Evolutionary conservation across 306 rosid species (phyloP).

Genomic region (Sesbania bispinosa): DNA sequence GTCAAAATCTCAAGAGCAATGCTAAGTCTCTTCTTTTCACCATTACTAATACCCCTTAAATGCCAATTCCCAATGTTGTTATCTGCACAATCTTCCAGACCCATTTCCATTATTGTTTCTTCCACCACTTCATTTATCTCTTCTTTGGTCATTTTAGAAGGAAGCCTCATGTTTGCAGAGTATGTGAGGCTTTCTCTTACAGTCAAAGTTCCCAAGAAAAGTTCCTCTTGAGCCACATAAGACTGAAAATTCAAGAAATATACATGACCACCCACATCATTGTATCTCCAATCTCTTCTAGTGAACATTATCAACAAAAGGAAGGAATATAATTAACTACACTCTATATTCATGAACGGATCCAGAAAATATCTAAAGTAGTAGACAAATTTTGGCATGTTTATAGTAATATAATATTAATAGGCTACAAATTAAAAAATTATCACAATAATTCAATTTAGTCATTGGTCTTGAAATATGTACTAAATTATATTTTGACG

Average conservation of each 20-base stretch:
- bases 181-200: slow-evolving; percentile 65
- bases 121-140: slow-evolving; percentile 48
- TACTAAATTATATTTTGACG: too few species aligned
- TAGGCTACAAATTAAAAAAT: too few species aligned
- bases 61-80: slow-evolving; percentile 71
- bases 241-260: slow-evolving; percentile 43
- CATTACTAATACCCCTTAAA: slow-evolving; percentile 65
- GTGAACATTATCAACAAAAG: too few species aligned
- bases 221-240: slow-evolving; percentile 74
- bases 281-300: too few species aligned
- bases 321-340: too few species aligned
- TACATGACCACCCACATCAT: not conserved
- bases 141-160: slow-evolving; percentile 44
- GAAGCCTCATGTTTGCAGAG: slow-evolving; percentile 70
- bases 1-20: slow-evolving; percentile 69
- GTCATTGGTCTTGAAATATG: too few species aligned
- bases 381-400: too few species aligned
- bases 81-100: slow-evolving; percentile 73
- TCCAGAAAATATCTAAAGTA: too few species aligned
- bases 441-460: too few species aligned
- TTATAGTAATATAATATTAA: too few species aligned
- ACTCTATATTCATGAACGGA: too few species aligned
- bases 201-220: slow-evolving; percentile 63
- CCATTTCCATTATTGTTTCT: slow-evolving; percentile 60
- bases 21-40: slow-evolving; percentile 77